A percentile compares a stretch with the other conserved stretches of the same genome.
Conservation (phyloP, 306 rosid species). For the Casuarina glauca region DNA sequence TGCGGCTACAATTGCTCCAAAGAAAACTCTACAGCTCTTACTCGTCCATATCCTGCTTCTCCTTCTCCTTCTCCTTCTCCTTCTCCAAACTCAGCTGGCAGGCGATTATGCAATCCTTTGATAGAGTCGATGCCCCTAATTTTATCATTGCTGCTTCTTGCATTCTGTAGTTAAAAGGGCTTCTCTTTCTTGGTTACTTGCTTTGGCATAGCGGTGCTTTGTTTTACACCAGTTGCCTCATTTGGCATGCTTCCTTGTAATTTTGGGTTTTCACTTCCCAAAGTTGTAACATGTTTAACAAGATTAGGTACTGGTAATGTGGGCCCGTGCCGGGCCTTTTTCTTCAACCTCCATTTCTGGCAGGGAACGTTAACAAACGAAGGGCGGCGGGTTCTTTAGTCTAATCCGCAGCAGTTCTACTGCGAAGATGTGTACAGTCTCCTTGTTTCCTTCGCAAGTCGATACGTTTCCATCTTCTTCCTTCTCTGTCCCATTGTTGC, state of each 20-base stretch:
- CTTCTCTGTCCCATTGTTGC: constrained; percentile 22
- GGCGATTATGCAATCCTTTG: constrained; percentile 8
- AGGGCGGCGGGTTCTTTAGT: neutral
- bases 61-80: constrained; percentile 27
- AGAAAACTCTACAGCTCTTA: constrained; percentile 16
- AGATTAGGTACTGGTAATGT: neutral
- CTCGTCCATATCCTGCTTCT: constrained; percentile 17
- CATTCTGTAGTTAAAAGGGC: neutral
- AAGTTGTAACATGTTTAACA: no score
- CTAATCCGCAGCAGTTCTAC: neutral
- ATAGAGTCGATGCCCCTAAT: constrained; percentile 15
- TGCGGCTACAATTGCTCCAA: constrained; percentile 33
- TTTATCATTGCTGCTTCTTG: constrained; percentile 14
- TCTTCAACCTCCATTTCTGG: constrained; percentile 5
- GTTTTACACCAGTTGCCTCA: neutral
- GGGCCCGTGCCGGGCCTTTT: neutral
- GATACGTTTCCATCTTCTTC: constrained; percentile 27
- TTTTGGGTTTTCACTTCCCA: no score
- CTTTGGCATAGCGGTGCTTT: neutral
- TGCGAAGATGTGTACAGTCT: constrained; percentile 36
- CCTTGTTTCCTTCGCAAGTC: constrained; percentile 20
- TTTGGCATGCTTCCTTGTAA: neutral
- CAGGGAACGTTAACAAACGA: neutral
- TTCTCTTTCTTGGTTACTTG: neutral
- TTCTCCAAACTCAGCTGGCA: constrained; percentile 8